phyloP scores from a whole-genome alignment of 257 asterid genomes.

The Solanum bulbocastanum region DNA sequence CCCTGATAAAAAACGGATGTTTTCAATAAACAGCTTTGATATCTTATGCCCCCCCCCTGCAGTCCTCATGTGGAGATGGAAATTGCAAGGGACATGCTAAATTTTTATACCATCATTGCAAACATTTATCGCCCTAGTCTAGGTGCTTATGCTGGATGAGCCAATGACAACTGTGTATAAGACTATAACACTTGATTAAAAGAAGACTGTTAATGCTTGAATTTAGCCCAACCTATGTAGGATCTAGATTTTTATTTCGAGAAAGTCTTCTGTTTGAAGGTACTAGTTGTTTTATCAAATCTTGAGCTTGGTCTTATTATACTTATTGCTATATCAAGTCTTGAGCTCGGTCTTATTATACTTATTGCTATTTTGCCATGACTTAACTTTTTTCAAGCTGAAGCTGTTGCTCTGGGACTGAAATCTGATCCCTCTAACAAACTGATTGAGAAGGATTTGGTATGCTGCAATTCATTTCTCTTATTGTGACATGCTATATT shows the following conservation, averaged over 20 bases:
- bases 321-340: not conserved
- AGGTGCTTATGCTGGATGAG: not conserved
- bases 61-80: not conserved
- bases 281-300: not conserved
- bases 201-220: not conserved
- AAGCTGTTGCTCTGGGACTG: slow-evolving; percentile 26
- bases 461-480: slow-evolving; percentile 5
- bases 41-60: not conserved
- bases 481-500: not conserved
- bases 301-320: not conserved
- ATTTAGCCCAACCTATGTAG: not conserved
- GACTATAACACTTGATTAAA: not conserved
- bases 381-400: slow-evolving; percentile 33
- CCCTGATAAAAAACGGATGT: not conserved
- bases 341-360: not conserved
- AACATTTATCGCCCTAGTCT: not conserved
- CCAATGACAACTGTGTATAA: not conserved
- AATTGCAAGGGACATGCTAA: not conserved
- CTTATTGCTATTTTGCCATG: not conserved
- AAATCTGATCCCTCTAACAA: slow-evolving; percentile 34
- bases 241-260: not conserved
- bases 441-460: slow-evolving; percentile 40
- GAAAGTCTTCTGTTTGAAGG: not conserved
- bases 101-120: not conserved
- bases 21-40: not conserved